Percentiles rank a stretch among this genome's conserved stretches.
These are phyloP conservation scores for Westerdykella aurantiaca DNA, from an alignment of 2,329 filamentous ascomycete species.

Conservation along the genomic window DNA sequence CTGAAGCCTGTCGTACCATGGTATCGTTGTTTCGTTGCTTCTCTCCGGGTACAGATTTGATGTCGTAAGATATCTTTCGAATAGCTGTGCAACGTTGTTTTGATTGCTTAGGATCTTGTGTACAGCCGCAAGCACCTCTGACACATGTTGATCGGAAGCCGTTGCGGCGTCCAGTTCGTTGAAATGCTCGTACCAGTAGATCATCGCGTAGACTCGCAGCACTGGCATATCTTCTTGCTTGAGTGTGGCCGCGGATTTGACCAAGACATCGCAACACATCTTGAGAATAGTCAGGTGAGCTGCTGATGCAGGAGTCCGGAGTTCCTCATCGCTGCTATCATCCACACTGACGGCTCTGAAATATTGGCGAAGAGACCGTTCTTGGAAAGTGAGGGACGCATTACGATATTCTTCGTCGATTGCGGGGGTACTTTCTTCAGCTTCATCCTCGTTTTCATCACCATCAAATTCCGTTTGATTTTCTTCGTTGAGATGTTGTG, in stretches of 20 bases:
- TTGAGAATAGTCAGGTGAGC: constrained; percentile 15
- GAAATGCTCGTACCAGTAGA: constrained; percentile 15
- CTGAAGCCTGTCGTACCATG: constrained; percentile 3
- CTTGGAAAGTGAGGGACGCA: constrained; percentile 15
- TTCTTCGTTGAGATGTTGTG: constrained; percentile 6
- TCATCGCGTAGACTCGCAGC: constrained; percentile 6
- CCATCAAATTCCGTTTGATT: constrained; percentile 7
- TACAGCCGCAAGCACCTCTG: constrained; percentile 5
- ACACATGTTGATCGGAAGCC: constrained; percentile 4
- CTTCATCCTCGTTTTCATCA: constrained; percentile 10
- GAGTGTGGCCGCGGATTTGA: constrained; percentile 1
- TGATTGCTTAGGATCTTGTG: constrained; percentile 7
- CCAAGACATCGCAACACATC: constrained; percentile 7
- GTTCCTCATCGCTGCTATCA: constrained; percentile 4
- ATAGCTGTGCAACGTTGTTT: constrained; percentile 6
- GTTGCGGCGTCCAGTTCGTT: constrained; percentile 7
- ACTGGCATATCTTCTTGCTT: not conserved
- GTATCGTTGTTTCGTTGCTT: not conserved
- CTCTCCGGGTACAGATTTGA: constrained; percentile 2
- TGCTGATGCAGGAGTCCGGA: constrained; percentile 10
- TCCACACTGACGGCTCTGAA: constrained; percentile 12
- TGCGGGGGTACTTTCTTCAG: not conserved
- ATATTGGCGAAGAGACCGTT: constrained; percentile 17
- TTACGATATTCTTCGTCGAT: constrained; percentile 8
- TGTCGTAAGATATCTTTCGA: constrained; percentile 2